Evolutionary conservation across 768 basidiomycete genomes (phyloP).

Genomic region (Xerocomus potaroensis): DNA sequence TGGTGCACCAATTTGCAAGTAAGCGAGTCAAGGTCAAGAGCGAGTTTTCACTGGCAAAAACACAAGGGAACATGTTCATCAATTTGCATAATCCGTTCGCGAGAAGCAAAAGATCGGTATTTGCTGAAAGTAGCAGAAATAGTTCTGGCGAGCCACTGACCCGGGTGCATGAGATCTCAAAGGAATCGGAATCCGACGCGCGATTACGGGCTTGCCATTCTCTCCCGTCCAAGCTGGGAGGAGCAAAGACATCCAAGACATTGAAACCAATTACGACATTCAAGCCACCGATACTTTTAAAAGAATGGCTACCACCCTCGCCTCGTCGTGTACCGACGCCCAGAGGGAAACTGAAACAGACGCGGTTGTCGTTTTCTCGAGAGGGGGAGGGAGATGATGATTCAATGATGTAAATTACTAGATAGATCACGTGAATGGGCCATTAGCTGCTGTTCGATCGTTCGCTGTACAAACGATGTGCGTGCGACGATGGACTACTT

Average conservation of each 20-base stretch:
- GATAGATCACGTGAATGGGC: constrained; percentile 14
- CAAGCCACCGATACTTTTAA: constrained; percentile 27
- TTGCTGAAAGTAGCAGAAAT: constrained; percentile 9
- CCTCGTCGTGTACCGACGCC: constrained; percentile 5
- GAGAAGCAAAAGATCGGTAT: constrained; percentile 14
- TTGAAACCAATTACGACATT: constrained; percentile 30
- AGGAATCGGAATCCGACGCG: background rate
- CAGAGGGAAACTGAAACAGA: constrained; percentile 14
- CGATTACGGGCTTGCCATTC: constrained; percentile 8
- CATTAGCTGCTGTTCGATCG: background rate
- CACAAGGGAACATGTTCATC: background rate
- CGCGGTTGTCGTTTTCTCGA: constrained; percentile 16
- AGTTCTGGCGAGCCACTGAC: background rate
- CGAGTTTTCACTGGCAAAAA: constrained; percentile 17
- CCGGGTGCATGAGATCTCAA: background rate
- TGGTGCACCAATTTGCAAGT: constrained; percentile 17
- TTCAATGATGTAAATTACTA: background rate
- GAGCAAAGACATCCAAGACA: constrained; percentile 5
- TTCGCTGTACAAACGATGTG: background rate
- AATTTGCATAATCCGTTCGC: constrained; percentile 23
- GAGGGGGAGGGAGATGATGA: background rate
- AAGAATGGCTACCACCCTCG: constrained; percentile 15
- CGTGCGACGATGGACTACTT: constrained; percentile 72
- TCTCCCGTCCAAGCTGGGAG: constrained; percentile 6
- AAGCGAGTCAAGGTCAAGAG: constrained; percentile 23